phyloP scores from a whole-genome alignment of 306 rosid genomes.

The Astragalus glycyphyllos region DNA sequence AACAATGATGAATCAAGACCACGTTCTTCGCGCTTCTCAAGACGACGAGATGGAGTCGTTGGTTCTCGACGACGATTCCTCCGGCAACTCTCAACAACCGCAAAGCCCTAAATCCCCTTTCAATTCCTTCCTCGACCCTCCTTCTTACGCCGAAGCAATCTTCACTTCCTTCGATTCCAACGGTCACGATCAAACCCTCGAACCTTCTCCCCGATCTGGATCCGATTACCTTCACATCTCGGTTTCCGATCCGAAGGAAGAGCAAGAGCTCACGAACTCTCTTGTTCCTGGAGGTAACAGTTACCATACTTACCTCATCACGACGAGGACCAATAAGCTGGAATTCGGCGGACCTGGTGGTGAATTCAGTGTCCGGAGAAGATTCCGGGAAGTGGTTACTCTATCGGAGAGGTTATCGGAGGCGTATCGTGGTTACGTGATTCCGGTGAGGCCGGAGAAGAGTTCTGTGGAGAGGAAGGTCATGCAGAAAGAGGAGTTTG shows the following conservation, averaged over 20 bases:
- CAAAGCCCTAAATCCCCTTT: slow-evolving; percentile 54
- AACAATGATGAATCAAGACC: slow-evolving; percentile 53
- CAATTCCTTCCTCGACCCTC: slow-evolving; percentile 69
- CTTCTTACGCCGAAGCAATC: slow-evolving; percentile 70
- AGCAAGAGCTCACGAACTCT: slow-evolving; percentile 75
- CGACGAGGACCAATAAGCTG: slow-evolving; percentile 69
- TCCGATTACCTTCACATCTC: slow-evolving; percentile 65
- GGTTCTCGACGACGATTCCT: slow-evolving; percentile 43
- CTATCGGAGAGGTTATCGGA: slow-evolving; percentile 80
- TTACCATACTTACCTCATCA: slow-evolving; percentile 73
- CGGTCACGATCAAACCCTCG: slow-evolving; percentile 39
- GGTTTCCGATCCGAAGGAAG: slow-evolving; percentile 86
- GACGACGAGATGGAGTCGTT: slow-evolving; percentile 56
- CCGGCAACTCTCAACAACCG: slow-evolving; percentile 32
- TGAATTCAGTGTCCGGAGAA: slow-evolving; percentile 72
- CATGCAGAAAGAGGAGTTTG: slow-evolving; percentile 94
- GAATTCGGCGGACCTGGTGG: slow-evolving; percentile 63
- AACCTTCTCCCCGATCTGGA: slow-evolving; percentile 46
- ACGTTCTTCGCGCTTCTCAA: slow-evolving; percentile 40
- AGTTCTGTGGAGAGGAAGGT: slow-evolving; percentile 94
- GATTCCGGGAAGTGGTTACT: slow-evolving; percentile 89
- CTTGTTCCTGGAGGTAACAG: slow-evolving; percentile 75
- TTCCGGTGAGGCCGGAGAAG: slow-evolving; percentile 94
- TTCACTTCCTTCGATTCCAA: slow-evolving; percentile 72
- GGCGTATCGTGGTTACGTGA: slow-evolving; percentile 77